These are phyloP conservation scores for Bacidia rubella DNA, from an alignment of 495 filamentous ascomycete species.

Conservation along the genomic window DNA sequence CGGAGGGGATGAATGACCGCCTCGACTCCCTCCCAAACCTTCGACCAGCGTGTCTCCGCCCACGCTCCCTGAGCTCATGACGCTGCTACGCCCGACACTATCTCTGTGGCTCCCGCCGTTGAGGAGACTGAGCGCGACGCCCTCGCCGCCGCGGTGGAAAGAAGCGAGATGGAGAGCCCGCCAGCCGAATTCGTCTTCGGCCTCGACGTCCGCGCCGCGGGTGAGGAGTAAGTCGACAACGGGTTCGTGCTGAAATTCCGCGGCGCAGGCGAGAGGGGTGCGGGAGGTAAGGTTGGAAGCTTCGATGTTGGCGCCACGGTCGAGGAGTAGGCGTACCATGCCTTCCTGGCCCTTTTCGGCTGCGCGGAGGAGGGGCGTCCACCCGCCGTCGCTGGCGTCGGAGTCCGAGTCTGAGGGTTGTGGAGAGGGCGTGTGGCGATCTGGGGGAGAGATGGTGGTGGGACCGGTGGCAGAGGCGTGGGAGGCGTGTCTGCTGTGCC, in stretches of 20 bases:
- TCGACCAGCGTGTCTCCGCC: too few relatives aligned
- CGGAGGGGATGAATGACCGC: background rate
- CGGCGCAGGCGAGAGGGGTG: constrained; percentile 13
- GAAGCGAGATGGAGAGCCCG: constrained; percentile 10
- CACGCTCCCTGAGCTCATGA: too few relatives aligned
- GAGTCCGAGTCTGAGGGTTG: background rate
- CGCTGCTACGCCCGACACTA: too few relatives aligned
- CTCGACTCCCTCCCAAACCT: too few relatives aligned
- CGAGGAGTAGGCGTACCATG: constrained; percentile 12
- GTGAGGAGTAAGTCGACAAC: constrained; percentile 13
- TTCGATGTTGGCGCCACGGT: constrained; percentile 13
- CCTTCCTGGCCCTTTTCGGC: constrained; percentile 11
- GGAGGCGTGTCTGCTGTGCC: background rate
- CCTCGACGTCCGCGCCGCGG: constrained; percentile 11
- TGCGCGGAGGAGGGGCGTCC: constrained; percentile 16
- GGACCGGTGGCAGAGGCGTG: background rate
- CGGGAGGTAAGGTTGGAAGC: constrained; percentile 9
- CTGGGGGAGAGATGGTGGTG: background rate
- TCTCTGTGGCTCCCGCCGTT: background rate
- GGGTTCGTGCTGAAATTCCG: constrained; percentile 4
- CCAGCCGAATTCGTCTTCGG: constrained; percentile 16
- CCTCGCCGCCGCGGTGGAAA: background rate
- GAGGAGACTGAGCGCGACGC: constrained; percentile 5
- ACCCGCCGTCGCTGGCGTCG: constrained; percentile 1
- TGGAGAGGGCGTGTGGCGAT: too few relatives aligned